Evolutionary conservation across 2,329 filamentous ascomycete genomes (phyloP), one percentile per base, ranked within the genome.

Genomic region (Hymenoscyphus occultus): DNA sequence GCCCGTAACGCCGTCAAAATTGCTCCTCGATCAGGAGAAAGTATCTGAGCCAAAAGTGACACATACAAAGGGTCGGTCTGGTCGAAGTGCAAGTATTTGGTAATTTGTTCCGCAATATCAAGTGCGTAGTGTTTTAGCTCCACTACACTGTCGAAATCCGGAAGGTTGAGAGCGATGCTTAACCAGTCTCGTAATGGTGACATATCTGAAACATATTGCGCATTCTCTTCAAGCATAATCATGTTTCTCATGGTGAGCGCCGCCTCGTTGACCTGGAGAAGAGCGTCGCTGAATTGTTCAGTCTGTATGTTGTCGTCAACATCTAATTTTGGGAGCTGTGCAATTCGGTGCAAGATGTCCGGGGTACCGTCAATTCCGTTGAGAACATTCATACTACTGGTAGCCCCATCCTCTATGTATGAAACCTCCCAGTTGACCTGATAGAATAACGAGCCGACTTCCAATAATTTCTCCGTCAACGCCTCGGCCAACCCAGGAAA

Each of bases 191-290:
- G 89, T 48, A 96, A 80, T 0, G 92, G 83, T 16, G 86, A 86
- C 66, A 94, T 87, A 31, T 90, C 87, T 5, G 92, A 85, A 72
- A 96, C 84, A 75, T 93, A 95, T 31, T 84, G 79, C 0, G 94
- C 94, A 74, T 99, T 99, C 68, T 97, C 93, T 28, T 89, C 86
- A 22, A 97, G 81, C 77, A 96, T 91, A n/a, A 93, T 89, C 93
- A 99, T 97, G 76, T 99, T 99, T 61, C 95, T 87, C 56, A 98
- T 82, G 19, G 96, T 93, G 58, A 98, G 81, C 22, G 90, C 88
- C 1, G 95, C 93, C 77, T 98, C 93, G 31, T 90, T 94, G 67
- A 96, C 84, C 69, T 92, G 86, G 13, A 90, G 85, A 66, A 98
- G 82, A 54, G 84, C 81, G 68, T 93, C 88, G 14, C 86, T 83